Base-by-base conservation (phyloP, 352 stramenopile species). In the Pilasporangium apinafurcum region DNA sequence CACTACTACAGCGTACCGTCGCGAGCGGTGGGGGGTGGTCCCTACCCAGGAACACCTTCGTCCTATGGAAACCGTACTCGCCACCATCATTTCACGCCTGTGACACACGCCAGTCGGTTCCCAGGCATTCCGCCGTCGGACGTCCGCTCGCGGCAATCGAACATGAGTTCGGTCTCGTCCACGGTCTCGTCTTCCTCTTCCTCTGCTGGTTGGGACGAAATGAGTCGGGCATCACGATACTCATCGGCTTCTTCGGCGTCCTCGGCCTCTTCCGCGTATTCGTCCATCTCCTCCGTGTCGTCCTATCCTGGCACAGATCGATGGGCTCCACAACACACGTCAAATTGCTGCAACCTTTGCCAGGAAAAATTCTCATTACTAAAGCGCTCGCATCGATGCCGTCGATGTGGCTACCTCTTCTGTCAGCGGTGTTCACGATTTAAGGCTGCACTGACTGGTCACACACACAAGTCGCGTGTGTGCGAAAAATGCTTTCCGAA, bases 401-500 rank as follows among this genome's bases (percentile, higher is more conserved):
- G 82, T 34, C 63, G 76, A 20, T 93, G 82, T 38, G 82, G 79
- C 8, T 84, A 88, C 45, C 44, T 86, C 3, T 92, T 92, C 33
- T 93, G 82, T 35, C 76, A 83, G 48, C 90, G 83, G 42, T 93
- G 82, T 49, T 93, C 82, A 25, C 66, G 79, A 33, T 88, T 69
- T 35, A 86, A 86, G 38, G 80, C 78, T 0, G 75, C 82, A 39
- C 64, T 93, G 12, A 67, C 64, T 3, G 79, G 79, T 14, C 82
- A 93, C 53, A 84, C 79, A 38, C 82, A 93, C 66, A 86, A 87
- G 48, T 93, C 82, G 30, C 69, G 82, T 33, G 74, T 93, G 16
- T 93, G 82, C 24, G 79, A 90, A 53, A 78, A 61, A 45, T 93
- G 82, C 51, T 90, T 93, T 50, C 81, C 82, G 44, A 89, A 92